phyloP scores from a whole-genome alignment of 177 flowering plant genomes.

The Telopea speciosissima region DNA sequence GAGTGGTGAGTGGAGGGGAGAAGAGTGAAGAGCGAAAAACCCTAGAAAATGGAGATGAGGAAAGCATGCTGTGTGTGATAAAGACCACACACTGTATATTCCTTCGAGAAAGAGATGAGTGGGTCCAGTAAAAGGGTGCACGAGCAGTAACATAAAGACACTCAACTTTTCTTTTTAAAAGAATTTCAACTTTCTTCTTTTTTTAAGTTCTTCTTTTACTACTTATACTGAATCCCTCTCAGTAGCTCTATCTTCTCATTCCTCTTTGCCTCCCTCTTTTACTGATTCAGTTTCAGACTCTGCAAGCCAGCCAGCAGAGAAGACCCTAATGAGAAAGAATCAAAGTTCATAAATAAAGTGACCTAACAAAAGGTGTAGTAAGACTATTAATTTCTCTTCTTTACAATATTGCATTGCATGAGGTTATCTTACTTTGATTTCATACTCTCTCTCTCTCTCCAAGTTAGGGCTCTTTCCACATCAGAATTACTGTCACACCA shows the following conservation, averaged over 20 bases:
- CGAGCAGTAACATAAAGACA: conserved; percentile 49
- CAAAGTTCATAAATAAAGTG: conserved; percentile 15
- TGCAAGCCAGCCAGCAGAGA: too few relatives aligned
- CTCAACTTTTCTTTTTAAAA: conserved; percentile 30
- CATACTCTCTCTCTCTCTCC: neutral
- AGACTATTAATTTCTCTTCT: conserved; percentile 1
- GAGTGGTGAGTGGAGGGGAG: neutral
- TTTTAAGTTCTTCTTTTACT: neutral
- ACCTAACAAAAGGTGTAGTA: conserved; percentile 21
- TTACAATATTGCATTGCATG: conserved; percentile 8
- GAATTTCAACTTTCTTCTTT: conserved; percentile 5
- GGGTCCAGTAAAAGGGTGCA: conserved; percentile 24
- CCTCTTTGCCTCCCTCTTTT: conserved; percentile 2
- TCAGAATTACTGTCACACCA: neutral
- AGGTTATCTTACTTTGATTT: neutral
- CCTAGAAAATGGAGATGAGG: conserved; percentile 41
- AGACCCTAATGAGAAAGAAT: conserved; percentile 14
- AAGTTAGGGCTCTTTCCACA: neutral
- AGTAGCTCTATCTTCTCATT: neutral
- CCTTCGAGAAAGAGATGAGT: conserved; percentile 51
- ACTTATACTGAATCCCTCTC: neutral
- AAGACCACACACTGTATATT: conserved; percentile 60
- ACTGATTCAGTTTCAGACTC: neutral
- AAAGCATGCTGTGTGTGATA: conserved; percentile 46
- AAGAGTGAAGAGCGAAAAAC: conserved; percentile 22